Conservation (phyloP, 2,329 filamentous ascomycete genomes). For the Tolypocladium inflatum region DNA sequence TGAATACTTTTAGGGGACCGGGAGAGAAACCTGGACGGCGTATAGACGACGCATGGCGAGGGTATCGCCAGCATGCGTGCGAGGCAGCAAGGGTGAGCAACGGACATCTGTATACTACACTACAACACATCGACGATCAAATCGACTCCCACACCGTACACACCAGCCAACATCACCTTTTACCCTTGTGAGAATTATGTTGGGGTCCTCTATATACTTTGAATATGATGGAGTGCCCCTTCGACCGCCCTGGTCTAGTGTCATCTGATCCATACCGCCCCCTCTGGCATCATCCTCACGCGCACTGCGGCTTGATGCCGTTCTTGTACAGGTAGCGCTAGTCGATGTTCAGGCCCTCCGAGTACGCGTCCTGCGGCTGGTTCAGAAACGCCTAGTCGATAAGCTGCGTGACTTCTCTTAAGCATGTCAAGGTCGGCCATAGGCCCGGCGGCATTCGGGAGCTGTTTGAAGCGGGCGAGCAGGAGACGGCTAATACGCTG, state of each 20-base stretch:
- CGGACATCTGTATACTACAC: background rate
- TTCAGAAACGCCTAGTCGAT: constrained; percentile 43
- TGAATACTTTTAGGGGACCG: background rate
- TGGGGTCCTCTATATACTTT: background rate
- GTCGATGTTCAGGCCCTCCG: constrained; percentile 77
- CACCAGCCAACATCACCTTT: no score
- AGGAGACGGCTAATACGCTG: background rate
- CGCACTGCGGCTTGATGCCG: constrained; percentile 64
- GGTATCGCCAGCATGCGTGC: background rate
- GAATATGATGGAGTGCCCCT: no score
- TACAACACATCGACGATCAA: background rate
- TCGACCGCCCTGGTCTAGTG: no score
- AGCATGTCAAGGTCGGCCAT: background rate
- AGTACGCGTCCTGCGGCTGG: constrained; percentile 73
- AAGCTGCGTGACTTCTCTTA: constrained; percentile 32
- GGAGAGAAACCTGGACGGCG: background rate
- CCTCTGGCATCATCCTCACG: constrained; percentile 24
- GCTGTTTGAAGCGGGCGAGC: background rate
- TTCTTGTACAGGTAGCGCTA: constrained; percentile 82
- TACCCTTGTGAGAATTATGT: background rate
- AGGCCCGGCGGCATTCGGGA: background rate
- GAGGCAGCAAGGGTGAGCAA: background rate
- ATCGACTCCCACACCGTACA: background rate
- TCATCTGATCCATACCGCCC: background rate
- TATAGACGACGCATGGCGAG: background rate